These are phyloP conservation scores for Emiliania huxleyi DNA, from an alignment of 78 protist genomes.

Conservation along the genomic window DNA sequence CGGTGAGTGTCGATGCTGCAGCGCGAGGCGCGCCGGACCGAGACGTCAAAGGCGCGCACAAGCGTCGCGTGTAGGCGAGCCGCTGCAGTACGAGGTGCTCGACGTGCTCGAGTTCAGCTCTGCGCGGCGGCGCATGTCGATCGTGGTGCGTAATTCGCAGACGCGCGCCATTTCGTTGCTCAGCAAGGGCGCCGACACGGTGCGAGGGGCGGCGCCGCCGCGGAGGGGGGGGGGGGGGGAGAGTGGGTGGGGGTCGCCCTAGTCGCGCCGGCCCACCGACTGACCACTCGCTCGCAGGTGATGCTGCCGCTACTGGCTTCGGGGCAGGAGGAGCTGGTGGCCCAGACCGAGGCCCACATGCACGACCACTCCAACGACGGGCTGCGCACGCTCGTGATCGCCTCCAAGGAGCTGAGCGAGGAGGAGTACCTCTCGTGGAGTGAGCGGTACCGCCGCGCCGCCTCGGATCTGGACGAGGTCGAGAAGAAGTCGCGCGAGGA, in stretches of 20 bases:
- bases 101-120: conserved; percentile 71
- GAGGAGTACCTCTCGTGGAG: conserved; percentile 61
- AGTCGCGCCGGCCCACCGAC: no score
- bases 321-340: background rate
- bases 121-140: conserved; percentile 77
- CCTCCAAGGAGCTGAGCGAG: conserved; percentile 49
- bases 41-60: no score
- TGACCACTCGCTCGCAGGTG: background rate
- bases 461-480: background rate
- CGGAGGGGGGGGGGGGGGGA: no score
- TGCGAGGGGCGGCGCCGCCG: no score
- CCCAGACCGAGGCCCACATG: background rate
- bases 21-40: no score
- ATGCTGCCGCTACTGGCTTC: background rate
- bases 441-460: conserved; percentile 28
- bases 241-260: no score
- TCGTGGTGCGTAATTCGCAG: conserved; percentile 46
- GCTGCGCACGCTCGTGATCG: conserved; percentile 63
- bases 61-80: no score
- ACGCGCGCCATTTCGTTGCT: conserved; percentile 45
- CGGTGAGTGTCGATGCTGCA: no score
- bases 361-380: background rate
- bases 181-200: conserved; percentile 85
- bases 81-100: conserved; percentile 44
- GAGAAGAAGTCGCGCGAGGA: conserved; percentile 29